These are phyloP conservation scores for Chenopodium formosanum DNA, from an alignment of 148 eudicot species.

Conservation along the genomic window DNA sequence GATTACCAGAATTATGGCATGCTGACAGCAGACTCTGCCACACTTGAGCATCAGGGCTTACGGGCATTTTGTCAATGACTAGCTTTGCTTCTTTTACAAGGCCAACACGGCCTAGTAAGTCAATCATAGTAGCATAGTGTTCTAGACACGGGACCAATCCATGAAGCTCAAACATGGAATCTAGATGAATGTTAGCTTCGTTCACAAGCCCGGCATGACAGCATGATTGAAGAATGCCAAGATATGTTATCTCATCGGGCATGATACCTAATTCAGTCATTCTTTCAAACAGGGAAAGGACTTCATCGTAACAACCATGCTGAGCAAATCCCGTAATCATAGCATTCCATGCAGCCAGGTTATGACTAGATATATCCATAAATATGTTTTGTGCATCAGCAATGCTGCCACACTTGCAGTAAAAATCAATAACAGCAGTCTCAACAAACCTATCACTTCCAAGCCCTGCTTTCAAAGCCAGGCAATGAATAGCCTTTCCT, in stretches of 20 bases:
- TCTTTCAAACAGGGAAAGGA: constrained; percentile 29
- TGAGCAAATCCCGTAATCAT: constrained; percentile 66
- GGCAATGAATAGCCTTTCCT: constrained; percentile 42
- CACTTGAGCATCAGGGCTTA: constrained; percentile 52
- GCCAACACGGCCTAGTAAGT: constrained; percentile 56
- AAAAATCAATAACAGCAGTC: constrained; percentile 50
- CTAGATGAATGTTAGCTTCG: constrained; percentile 45
- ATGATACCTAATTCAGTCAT: constrained; percentile 36
- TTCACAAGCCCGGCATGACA: constrained; percentile 50
- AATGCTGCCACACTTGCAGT: constrained; percentile 58
- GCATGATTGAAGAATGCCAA: constrained; percentile 60
- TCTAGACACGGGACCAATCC: constrained; percentile 52
- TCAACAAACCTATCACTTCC: constrained; percentile 41
- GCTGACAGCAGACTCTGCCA: constrained; percentile 65
- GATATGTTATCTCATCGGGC: constrained; percentile 61
- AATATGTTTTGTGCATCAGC: constrained; percentile 45
- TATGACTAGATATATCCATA: constrained; percentile 27
- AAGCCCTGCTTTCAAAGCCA: constrained; percentile 48
- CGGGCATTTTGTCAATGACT: constrained; percentile 50
- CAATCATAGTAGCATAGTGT: constrained; percentile 57
- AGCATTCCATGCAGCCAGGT: constrained; percentile 62
- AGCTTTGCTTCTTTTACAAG: constrained; percentile 50
- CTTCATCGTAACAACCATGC: constrained; percentile 40
- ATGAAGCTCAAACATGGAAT: constrained; percentile 48
- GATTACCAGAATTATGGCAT: constrained; percentile 38